phyloP scores from a whole-genome alignment of 495 filamentous ascomycete species.

The Poronia punctata region DNA sequence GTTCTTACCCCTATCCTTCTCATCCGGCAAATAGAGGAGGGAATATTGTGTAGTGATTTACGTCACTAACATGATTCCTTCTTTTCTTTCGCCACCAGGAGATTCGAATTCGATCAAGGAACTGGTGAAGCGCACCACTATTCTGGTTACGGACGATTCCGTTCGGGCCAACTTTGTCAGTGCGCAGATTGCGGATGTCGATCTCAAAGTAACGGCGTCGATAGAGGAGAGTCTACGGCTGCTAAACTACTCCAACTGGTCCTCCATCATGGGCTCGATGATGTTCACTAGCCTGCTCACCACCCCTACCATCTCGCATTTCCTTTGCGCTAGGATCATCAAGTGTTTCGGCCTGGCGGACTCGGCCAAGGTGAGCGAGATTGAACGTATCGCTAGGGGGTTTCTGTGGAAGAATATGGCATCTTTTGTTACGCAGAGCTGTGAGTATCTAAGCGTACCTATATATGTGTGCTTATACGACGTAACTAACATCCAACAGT shows the following conservation, averaged over 20 bases:
- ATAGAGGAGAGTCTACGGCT: conserved; percentile 13
- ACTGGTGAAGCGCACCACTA: conserved; percentile 7
- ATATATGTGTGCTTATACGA: background rate
- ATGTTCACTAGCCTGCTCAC: conserved; percentile 11
- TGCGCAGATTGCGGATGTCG: conserved; percentile 11
- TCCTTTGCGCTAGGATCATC: conserved; percentile 12
- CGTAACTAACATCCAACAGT: conserved; percentile 2
- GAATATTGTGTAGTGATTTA: background rate
- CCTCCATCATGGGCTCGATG: conserved; percentile 10
- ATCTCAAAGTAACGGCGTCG: conserved; percentile 7
- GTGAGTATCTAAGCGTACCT: conserved; percentile 1
- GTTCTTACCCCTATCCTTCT: background rate
- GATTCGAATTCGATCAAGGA: conserved; percentile 11
- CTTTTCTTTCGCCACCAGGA: background rate
- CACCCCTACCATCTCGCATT: conserved; percentile 10
- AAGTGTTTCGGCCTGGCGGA: conserved; percentile 8
- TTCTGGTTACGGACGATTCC: conserved; percentile 6
- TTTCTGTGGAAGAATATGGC: conserved; percentile 12
- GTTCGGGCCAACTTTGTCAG: conserved; percentile 10
- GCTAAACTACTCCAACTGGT: conserved; percentile 10
- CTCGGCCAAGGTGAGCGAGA: conserved; percentile 10
- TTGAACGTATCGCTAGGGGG: conserved; percentile 7
- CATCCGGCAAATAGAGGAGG: too few species aligned
- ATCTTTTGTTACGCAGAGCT: conserved; percentile 10
- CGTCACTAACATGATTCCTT: background rate